Base-by-base conservation (phyloP, 495 filamentous ascomycete genomes). In the Glutinoglossum americanum region DNA sequence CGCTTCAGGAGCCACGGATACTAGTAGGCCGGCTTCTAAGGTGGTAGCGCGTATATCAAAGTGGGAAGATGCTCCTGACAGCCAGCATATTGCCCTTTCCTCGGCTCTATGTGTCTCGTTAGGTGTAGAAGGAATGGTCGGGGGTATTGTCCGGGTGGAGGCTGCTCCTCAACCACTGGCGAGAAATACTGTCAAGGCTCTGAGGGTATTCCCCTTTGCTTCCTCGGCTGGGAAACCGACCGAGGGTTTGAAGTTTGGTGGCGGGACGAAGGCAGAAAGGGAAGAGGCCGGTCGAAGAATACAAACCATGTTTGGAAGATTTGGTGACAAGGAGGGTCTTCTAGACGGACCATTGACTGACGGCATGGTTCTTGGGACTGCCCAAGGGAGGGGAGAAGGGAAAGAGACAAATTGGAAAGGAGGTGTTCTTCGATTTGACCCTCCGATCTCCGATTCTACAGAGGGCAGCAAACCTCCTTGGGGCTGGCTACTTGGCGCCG, bases 21-120 rank as follows among this genome's bases (percentile, higher is more conserved):
- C 35, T 9, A 21, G 81, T 17, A 75, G 79, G 61, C 71, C 81
- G 6, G 72, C 85, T 0, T 71, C 75, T 1, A 92, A 81, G 61
- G 67, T 97, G 4, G 76, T 96, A 19, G 89, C 89, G 27, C 80
- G 77, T 54, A 64, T 95, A 4, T 66, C 77, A 51, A 68, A 77
- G 0, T 98, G 93, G 93, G 79, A 89, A 35, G 84, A 93, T 63
- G 85, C 88, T 0, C 89, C 90, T 3, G 85, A 93, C 63, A 78
- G 75, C 27, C 78, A 80, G 54, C 87, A 90, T 58, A 75, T 75
- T 59, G 84, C 83, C 19, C 73, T 97, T 32, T 96, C 92, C 13
- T 76, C 80, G 1, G 65, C 81, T 3, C 69, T 98, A 8, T 89
- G 84, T 63, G 76, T 77, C 7, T 75, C 81, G 3, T 74, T 98